A percentile compares a stretch with the other conserved stretches of the same genome.
Evolutionary conservation across 306 rosid species (phyloP).

Genomic region (Coriaria nepalensis): DNA sequence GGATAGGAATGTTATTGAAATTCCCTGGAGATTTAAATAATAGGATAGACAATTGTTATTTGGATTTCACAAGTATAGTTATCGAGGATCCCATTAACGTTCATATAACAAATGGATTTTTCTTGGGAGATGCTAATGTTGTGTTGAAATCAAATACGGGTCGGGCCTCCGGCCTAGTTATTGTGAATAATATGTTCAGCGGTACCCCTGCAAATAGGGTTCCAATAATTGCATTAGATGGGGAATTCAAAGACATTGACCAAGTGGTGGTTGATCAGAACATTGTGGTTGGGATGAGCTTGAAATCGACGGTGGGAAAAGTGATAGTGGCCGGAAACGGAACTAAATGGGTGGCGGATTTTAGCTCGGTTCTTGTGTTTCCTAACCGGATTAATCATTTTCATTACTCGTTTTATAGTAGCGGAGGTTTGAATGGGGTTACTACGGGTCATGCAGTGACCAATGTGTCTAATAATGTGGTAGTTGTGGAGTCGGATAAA

Average conservation of each 20-base stretch:
- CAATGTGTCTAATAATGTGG: slow-evolving; percentile 43
- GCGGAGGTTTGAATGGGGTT: slow-evolving; percentile 6
- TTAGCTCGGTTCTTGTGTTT: slow-evolving; percentile 42
- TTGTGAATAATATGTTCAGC: slow-evolving; percentile 79
- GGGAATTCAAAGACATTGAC: slow-evolving; percentile 43
- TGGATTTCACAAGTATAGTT: slow-evolving; percentile 78
- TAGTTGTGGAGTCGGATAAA: slow-evolving; percentile 54
- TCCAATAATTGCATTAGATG: slow-evolving; percentile 47
- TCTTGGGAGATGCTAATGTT: slow-evolving; percentile 74
- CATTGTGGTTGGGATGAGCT: slow-evolving; percentile 51
- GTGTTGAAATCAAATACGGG: slow-evolving; percentile 63
- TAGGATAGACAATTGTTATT: slow-evolving; percentile 65
- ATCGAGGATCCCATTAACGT: slow-evolving; percentile 90
- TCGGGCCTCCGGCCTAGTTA: slow-evolving; percentile 38
- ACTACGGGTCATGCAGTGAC: slow-evolving; percentile 53
- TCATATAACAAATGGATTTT: slow-evolving; percentile 54
- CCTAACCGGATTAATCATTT: slow-evolving; percentile 59
- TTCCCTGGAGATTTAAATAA: slow-evolving; percentile 67
- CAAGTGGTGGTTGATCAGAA: slow-evolving; percentile 67
- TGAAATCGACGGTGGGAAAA: slow-evolving; percentile 49
- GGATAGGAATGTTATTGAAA: slow-evolving; percentile 60
- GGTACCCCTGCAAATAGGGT: slow-evolving; percentile 47
- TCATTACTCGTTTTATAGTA: slow-evolving; percentile 69
- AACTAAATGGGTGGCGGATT: slow-evolving; percentile 58
- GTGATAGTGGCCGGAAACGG: slow-evolving; percentile 44